Percentiles rank a stretch among this genome's conserved stretches.
phyloP scores from a whole-genome alignment of 192 early-diverging fungal species.

The Chytriomyces confervae region DNA sequence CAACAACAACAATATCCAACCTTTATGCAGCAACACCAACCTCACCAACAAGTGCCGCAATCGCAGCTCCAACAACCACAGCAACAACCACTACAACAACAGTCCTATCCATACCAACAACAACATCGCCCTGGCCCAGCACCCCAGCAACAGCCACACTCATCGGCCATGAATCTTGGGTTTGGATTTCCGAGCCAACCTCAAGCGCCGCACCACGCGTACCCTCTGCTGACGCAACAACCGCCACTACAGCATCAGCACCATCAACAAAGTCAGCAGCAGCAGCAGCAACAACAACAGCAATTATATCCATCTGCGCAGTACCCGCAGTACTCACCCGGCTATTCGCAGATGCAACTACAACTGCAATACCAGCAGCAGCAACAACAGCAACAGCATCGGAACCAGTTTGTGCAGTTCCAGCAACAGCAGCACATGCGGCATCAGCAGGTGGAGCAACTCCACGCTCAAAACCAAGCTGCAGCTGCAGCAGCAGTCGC shows the following conservation, averaged over 20 bases:
- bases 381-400: conserved; percentile 22
- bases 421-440: not conserved
- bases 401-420: not conserved
- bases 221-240: too few species aligned
- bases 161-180: too few species aligned
- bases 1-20: not conserved
- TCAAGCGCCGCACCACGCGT: too few species aligned
- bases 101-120: not conserved
- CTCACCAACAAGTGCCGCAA: conserved; percentile 7
- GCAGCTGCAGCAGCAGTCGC: not conserved
- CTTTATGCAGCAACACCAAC: not conserved
- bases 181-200: too few species aligned
- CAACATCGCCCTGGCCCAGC: not conserved
- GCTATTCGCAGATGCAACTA: not conserved
- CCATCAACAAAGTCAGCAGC: too few species aligned
- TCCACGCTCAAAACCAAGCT: not conserved
- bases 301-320: not conserved
- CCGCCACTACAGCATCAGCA: too few species aligned
- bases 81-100: too few species aligned
- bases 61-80: not conserved
- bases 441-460: not conserved
- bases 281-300: not conserved
- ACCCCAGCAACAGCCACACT: not conserved
- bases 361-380: conserved; percentile 1
- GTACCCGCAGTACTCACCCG: not conserved